Evolutionary conservation across 805 yeast genomes (phyloP).

Genomic region (Maudiozyma pseudohumilis): DNA sequence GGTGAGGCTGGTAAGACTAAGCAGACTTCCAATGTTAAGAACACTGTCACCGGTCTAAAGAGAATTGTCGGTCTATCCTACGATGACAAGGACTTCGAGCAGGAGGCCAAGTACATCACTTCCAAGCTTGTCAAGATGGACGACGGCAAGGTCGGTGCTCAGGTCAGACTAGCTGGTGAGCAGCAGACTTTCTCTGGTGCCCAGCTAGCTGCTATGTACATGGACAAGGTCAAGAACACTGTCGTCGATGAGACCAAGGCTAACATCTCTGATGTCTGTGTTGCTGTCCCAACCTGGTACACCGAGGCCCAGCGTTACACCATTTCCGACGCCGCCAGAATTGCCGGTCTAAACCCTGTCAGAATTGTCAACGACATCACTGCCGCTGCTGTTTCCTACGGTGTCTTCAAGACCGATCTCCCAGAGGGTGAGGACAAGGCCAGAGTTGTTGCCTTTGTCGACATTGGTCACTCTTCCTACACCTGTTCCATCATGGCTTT

Average conservation of each 20-base stretch:
- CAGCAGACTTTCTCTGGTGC: slow-evolving; percentile 72
- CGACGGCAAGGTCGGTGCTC: slow-evolving; percentile 71
- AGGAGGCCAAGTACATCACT: slow-evolving; percentile 67
- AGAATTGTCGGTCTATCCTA: slow-evolving; percentile 76
- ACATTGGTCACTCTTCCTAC: slow-evolving; percentile 94
- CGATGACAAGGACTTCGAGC: slow-evolving; percentile 65
- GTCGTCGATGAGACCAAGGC: slow-evolving; percentile 71
- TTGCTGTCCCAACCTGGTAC: slow-evolving; percentile 97
- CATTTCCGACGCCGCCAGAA: slow-evolving; percentile 84
- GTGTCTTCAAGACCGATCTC: slow-evolving; percentile 93
- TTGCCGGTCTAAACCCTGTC: slow-evolving; percentile 96
- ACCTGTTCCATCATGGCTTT: slow-evolving; percentile 83
- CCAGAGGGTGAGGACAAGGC: slow-evolving; percentile 77
- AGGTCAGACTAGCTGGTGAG: slow-evolving; percentile 77
- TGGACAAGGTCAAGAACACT: slow-evolving; percentile 78
- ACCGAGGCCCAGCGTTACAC: slow-evolving; percentile 95
- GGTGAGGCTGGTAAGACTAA: slow-evolving; percentile 96
- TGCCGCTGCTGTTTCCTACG: slow-evolving; percentile 98
- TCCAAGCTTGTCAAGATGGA: slow-evolving; percentile 58
- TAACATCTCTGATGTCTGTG: slow-evolving; percentile 74
- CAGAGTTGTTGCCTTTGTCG: slow-evolving; percentile 84
- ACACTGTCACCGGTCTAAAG: slow-evolving; percentile 91
- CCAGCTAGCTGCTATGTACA: slow-evolving; percentile 90
- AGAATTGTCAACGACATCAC: slow-evolving; percentile 95
- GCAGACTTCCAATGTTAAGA: slow-evolving; percentile 92